These are phyloP conservation scores for Sporobolus alterniflorus DNA, from an alignment of 202 grass and related monocot species.

Conservation along the genomic window DNA sequence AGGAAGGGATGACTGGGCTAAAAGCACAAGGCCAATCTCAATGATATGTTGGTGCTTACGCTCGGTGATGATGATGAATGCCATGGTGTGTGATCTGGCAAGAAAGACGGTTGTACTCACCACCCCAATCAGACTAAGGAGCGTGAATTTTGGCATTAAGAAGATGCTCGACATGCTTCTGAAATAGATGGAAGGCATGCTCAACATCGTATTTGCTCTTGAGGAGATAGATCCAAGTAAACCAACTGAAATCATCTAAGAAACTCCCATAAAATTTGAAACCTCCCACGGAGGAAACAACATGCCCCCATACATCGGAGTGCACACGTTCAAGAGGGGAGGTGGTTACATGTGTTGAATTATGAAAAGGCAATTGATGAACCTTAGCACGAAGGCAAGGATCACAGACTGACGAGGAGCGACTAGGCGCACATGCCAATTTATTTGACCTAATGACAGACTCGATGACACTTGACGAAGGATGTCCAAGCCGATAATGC, in stretches of 20 bases:
- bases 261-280: slow-evolving; percentile 22
- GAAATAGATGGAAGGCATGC: background rate
- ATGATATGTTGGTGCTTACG: background rate
- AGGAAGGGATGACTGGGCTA: background rate
- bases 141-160: background rate
- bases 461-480: background rate
- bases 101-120: background rate
- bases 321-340: background rate
- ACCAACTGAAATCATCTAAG: slow-evolving; percentile 2
- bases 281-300: background rate
- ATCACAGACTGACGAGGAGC: background rate
- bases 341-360: background rate
- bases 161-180: background rate
- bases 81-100: no score
- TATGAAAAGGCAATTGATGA: background rate
- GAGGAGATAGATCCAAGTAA: slow-evolving; percentile 8
- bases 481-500: background rate
- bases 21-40: background rate
- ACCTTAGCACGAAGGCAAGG: background rate
- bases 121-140: background rate
- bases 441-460: background rate
- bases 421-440: background rate
- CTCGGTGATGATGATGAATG: background rate
- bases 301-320: background rate
- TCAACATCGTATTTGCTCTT: background rate